phyloP scores from a whole-genome alignment of 345 rosid species.

The Diplotaxis tenuifolia region DNA sequence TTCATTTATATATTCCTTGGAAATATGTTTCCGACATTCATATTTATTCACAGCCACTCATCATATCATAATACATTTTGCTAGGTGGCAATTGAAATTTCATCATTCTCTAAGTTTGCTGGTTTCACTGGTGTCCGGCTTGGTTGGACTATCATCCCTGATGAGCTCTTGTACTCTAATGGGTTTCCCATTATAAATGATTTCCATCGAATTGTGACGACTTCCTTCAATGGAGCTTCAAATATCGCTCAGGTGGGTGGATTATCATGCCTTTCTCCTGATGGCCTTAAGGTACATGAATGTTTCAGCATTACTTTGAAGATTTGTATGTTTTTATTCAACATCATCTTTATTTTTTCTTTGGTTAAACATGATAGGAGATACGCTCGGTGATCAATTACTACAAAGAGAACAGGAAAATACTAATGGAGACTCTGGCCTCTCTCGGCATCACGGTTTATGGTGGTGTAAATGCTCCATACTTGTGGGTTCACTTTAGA shows the following conservation, averaged over 20 bases:
- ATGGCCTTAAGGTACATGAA: conserved; percentile 52
- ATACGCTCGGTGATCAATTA: conserved; percentile 38
- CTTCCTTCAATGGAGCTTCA: conserved; percentile 87
- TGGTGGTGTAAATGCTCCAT: conserved; percentile 78
- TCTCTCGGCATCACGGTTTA: conserved; percentile 53
- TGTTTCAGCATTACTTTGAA: neutral
- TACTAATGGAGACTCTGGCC: conserved; percentile 49
- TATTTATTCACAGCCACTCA: neutral
- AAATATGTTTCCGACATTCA: neutral
- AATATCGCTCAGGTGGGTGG: conserved; percentile 81
- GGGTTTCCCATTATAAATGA: conserved; percentile 71
- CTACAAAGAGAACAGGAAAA: conserved; percentile 66
- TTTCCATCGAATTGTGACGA: conserved; percentile 67
- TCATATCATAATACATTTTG: neutral
- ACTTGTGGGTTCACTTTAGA: conserved; percentile 69
- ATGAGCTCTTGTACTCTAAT: conserved; percentile 62
- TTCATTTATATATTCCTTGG: neutral
- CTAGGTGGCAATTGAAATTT: conserved; percentile 83
- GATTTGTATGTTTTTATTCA: neutral
- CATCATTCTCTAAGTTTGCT: conserved; percentile 84
- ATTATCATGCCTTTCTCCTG: conserved; percentile 63
- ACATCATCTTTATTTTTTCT: neutral
- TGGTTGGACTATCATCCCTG: conserved; percentile 85
- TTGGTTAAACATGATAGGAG: conserved; percentile 24
- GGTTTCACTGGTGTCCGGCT: conserved; percentile 92